These are phyloP conservation scores for Vigna radiata DNA, from an alignment of 306 rosid genomes.

Conservation along the genomic window DNA sequence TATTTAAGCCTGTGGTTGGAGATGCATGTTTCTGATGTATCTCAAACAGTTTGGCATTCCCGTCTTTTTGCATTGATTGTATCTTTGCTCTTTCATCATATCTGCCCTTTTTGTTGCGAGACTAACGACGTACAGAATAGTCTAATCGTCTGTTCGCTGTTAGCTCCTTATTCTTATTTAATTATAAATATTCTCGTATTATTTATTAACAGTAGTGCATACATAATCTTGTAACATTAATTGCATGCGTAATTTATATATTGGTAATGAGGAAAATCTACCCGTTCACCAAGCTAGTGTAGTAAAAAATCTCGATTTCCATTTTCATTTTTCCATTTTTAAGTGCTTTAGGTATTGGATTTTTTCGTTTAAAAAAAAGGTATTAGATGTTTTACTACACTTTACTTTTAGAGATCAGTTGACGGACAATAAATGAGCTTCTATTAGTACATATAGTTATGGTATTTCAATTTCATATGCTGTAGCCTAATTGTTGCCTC, in stretches of 20 bases:
- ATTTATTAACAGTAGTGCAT: constrained; percentile 22
- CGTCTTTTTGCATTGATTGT: neutral
- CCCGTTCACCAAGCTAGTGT: neutral
- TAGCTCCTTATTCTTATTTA: too few relatives aligned
- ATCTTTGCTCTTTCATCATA: neutral
- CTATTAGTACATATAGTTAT: constrained; percentile 9
- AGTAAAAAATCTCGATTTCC: neutral
- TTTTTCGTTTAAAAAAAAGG: too few relatives aligned
- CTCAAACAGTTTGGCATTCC: neutral
- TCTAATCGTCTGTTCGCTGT: constrained; percentile 7
- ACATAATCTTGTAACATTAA: constrained; percentile 11
- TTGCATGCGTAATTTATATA: constrained; percentile 16
- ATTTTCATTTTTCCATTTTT: constrained; percentile 12
- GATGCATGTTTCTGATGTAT: neutral
- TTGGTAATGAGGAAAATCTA: neutral
- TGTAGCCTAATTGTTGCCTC: constrained; percentile 31
- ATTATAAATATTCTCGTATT: constrained; percentile 6
- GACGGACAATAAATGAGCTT: constrained; percentile 25
- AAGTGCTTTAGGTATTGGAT: constrained; percentile 1
- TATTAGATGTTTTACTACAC: constrained; percentile 8
- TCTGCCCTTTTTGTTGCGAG: neutral
- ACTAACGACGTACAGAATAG: neutral
- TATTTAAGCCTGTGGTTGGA: neutral
- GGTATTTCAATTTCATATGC: constrained; percentile 17
- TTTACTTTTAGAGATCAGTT: constrained; percentile 12